Base-by-base conservation (phyloP, 352 stramenopile genomes). In the Phytophthora boehmeriae region DNA sequence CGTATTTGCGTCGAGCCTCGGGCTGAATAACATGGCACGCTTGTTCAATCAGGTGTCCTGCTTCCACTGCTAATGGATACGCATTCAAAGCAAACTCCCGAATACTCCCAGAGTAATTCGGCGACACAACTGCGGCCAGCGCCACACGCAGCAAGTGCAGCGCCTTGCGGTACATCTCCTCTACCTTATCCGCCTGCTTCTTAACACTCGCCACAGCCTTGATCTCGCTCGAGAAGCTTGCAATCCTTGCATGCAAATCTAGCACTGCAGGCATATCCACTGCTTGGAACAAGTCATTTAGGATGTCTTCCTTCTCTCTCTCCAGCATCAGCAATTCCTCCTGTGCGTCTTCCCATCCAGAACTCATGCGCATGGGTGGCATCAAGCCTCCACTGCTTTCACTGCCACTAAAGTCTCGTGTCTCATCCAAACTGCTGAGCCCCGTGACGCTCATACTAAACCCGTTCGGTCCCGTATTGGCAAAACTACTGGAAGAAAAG, bases 61-160 rank as follows among this genome's bases (percentile, higher is more conserved):
- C 86, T 59, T 95, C 86, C 23, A 95, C 76, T 11, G 83, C 83
- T 20, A 93, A 58, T 13, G 86, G 84, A 58, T 93, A 93, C 13
- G 83, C 78, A 0, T 66, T 74, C n/a, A 84, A 54, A 16, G 87
- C 76, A 49, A 95, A 95, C 63, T 95, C 86, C 6, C 81, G 80
- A 38, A 93, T 72, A 5, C 77, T 80, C 28, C 84, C 81, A 2
- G 80, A 78, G 55, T 95, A 95, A 28, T 80, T 76, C 5, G 84
- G 80, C 20, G 78, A 76, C 27, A 95, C 78, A 11, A 95, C 84
- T 1, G 81, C 71, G 23, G 84, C 84, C 9, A 95, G 70, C 14
- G 86, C 84, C 8, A 80, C 63, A 22, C 84, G 83, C n/a, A 95
- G 70, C 30, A 92, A 44, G 23, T 91, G 68, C 48, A 93, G 66